Conservation (phyloP, 1,139 yeast species). For the Casaregolazyma lundiana region DNA sequence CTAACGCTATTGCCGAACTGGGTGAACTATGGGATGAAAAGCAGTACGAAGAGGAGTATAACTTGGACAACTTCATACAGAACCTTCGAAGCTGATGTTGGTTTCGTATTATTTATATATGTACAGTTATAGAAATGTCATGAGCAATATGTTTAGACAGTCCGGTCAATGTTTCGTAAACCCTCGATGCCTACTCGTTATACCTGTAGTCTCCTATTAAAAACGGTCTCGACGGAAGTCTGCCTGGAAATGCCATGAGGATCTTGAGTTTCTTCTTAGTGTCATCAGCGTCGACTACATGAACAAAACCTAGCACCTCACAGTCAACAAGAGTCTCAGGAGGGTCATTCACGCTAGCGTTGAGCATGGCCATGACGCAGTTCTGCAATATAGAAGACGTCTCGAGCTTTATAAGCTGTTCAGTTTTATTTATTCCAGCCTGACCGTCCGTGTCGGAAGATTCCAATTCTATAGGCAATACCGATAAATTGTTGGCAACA, state of each 20-base stretch:
- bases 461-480: background rate
- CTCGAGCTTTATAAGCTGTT: slow-evolving; percentile 38
- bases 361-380: slow-evolving; percentile 68
- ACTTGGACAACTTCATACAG: slow-evolving; percentile 86
- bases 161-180: background rate
- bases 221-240: slow-evolving; percentile 66
- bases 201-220: slow-evolving; percentile 66
- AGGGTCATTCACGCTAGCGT: slow-evolving; percentile 49
- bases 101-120: slow-evolving; percentile 7
- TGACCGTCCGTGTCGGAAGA: background rate
- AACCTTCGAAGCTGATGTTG: slow-evolving; percentile 31
- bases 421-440: slow-evolving; percentile 1
- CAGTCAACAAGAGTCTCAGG: slow-evolving; percentile 50
- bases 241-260: slow-evolving; percentile 82
- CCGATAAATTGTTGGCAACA: slow-evolving; percentile 1
- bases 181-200: slow-evolving; percentile 50
- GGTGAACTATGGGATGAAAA: slow-evolving; percentile 97
- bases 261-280: slow-evolving; percentile 65
- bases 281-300: slow-evolving; percentile 60
- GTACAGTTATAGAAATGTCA: background rate
- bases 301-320: slow-evolving; percentile 62
- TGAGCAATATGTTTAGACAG: too few relatives aligned
- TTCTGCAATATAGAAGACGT: slow-evolving; percentile 62
- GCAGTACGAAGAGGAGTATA: slow-evolving; percentile 94
- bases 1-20: slow-evolving; percentile 69